phyloP scores from a whole-genome alignment of 768 basidiomycete species.

The Trametes villosa region DNA sequence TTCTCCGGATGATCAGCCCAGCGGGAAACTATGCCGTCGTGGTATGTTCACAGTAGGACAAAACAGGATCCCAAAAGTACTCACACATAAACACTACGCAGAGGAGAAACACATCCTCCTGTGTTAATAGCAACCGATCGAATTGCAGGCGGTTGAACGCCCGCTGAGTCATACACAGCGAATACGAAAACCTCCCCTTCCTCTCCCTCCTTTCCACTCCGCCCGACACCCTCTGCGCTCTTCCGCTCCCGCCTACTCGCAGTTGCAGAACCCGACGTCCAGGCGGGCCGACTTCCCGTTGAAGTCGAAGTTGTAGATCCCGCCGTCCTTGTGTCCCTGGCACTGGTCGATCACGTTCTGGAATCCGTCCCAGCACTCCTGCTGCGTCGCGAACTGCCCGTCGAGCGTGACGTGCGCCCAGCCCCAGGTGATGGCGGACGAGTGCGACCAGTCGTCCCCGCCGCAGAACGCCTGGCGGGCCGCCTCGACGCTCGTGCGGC shows the following conservation, averaged over 20 bases:
- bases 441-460: background rate
- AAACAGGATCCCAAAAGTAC: too few species aligned
- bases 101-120: too few species aligned
- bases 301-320: background rate
- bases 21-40: too few species aligned
- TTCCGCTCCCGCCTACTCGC: background rate
- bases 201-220: background rate
- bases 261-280: slow-evolving; percentile 1
- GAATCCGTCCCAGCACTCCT: slow-evolving; percentile 8
- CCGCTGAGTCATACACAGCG: too few species aligned
- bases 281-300: background rate
- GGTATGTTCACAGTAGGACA: too few species aligned
- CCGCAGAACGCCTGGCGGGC: background rate
- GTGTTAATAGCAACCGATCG: too few species aligned
- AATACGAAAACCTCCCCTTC: background rate
- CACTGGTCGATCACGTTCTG: slow-evolving; percentile 8
- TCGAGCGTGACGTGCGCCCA: background rate
- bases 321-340: background rate
- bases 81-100: too few species aligned
- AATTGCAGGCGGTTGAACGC: too few species aligned
- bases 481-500: background rate
- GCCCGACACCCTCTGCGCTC: background rate
- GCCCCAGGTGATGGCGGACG: slow-evolving; percentile 1
- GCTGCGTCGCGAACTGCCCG: slow-evolving; percentile 1
- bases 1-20: too few species aligned